Conservation (phyloP, 2,329 filamentous ascomycete species). For the Monilinia laxa region DNA sequence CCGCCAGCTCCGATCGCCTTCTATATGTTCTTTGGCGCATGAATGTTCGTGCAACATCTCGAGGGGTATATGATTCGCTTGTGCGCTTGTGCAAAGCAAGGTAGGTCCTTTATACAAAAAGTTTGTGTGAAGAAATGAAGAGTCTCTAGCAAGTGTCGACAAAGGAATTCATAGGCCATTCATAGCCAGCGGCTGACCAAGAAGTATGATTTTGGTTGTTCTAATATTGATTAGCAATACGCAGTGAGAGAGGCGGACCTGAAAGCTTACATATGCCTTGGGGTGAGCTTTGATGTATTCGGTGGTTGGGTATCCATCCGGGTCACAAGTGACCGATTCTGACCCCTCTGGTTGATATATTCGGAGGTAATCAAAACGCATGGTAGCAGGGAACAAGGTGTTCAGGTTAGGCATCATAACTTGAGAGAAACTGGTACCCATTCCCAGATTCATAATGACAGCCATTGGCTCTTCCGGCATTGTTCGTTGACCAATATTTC, state of each 20-base stretch:
- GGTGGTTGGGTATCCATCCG: constrained; percentile 64
- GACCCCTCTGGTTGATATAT: constrained; percentile 61
- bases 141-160: constrained; percentile 52
- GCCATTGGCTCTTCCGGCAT: constrained; percentile 68
- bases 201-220: constrained; percentile 63
- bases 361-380: constrained; percentile 68
- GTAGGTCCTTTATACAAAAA: constrained; percentile 32
- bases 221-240: constrained; percentile 27
- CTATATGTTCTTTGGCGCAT: constrained; percentile 25
- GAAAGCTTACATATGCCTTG: constrained; percentile 54
- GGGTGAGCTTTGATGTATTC: constrained; percentile 63
- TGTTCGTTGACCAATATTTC: constrained; percentile 64
- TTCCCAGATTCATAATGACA: constrained; percentile 68
- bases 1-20: constrained; percentile 20
- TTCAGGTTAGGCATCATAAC: constrained; percentile 58
- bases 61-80: constrained; percentile 24
- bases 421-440: constrained; percentile 64
- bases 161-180: constrained; percentile 61
- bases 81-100: constrained; percentile 21
- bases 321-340: constrained; percentile 64
- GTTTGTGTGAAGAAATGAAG: constrained; percentile 13
- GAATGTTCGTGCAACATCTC: constrained; percentile 22
- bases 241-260: not conserved
- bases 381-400: constrained; percentile 59
- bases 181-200: constrained; percentile 54